These are phyloP conservation scores for Phalaenopsis aphrodite DNA, from an alignment of 106 monocot species.

Conservation along the genomic window DNA sequence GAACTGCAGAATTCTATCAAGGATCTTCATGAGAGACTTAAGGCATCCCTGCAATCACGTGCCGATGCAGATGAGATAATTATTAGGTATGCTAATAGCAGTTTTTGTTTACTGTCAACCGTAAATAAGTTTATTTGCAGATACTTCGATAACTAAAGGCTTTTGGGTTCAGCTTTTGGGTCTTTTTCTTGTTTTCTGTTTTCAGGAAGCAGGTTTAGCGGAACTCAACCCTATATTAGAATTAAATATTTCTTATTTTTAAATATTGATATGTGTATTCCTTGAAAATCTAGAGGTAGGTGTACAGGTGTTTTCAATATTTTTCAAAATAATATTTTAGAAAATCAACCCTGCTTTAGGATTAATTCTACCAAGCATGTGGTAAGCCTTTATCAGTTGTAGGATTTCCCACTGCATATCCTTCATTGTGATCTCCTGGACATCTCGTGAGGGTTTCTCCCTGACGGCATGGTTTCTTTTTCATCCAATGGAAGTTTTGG, in stretches of 20 bases:
- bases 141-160: too few relatives aligned
- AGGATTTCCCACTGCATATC: too few relatives aligned
- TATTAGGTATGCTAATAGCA: conserved; percentile 38
- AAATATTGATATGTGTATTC: neutral
- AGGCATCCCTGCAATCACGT: conserved; percentile 73
- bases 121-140: neutral
- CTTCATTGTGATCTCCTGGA: too few relatives aligned
- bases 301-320: neutral
- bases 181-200: neutral
- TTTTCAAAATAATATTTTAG: neutral
- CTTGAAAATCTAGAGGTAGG: neutral
- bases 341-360: neutral
- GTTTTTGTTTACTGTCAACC: neutral
- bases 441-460: too few relatives aligned
- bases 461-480: too few relatives aligned
- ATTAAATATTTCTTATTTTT: neutral
- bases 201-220: neutral
- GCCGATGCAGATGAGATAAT: conserved; percentile 90
- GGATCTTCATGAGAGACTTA: conserved; percentile 83
- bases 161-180: neutral
- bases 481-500: too few relatives aligned
- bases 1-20: conserved; percentile 44
- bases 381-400: too few relatives aligned
- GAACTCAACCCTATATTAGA: neutral
- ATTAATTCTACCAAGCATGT: neutral